Evolutionary conservation across 352 stramenopile genomes (phyloP), one percentile per base, ranked within the genome.

Genomic region (Pythium aristosporum): DNA sequence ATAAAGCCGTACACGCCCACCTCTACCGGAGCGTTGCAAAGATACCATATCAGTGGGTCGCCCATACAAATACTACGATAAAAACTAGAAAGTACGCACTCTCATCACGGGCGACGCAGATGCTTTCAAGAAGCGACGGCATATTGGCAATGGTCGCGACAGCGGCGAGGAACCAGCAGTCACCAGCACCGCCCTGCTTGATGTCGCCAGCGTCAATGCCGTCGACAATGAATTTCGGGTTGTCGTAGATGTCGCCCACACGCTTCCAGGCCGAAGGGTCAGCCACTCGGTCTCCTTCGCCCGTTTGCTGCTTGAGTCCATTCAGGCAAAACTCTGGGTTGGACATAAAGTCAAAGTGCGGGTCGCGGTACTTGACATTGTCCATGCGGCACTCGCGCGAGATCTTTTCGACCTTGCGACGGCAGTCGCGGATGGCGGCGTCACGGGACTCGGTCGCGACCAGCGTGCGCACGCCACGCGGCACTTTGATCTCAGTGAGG

Each of bases 141-240:
- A 87, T 88, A 57, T 90, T 79, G 47, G 79, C 79, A 32, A 87
- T 80, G 53, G 82, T 81, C 18, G 83, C 80, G 63, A 92, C 72
- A 21, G 84, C 84, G 11, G 83, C 79, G n/a, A 95, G 72, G 41
- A 95, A 76, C 86, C 86, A 95, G 71, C 25, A 28, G 25, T 28
- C 25, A 4, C 25, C 25, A 28, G 25, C 25, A 28, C 25, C 25
- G 4, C 25, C 86, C 61, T 95, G 86, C 55, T 85, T 79, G 53
- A 93, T 74, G 68, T 95, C 86, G 46, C 60, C 60, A 6, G 81
- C 73, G 55, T 82, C 78, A 47, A 95, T 82, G 46, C 74, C 73
- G 44, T 81, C 74, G 32, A 28, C 25, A 4, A 28, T 28, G 25
- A 28, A 28, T 4, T 28, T 28, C 4, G 25, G 25, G 25, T 28